Conservation (phyloP, 1,284 basidiomycete species). For the Cystobasidium slooffiae region DNA sequence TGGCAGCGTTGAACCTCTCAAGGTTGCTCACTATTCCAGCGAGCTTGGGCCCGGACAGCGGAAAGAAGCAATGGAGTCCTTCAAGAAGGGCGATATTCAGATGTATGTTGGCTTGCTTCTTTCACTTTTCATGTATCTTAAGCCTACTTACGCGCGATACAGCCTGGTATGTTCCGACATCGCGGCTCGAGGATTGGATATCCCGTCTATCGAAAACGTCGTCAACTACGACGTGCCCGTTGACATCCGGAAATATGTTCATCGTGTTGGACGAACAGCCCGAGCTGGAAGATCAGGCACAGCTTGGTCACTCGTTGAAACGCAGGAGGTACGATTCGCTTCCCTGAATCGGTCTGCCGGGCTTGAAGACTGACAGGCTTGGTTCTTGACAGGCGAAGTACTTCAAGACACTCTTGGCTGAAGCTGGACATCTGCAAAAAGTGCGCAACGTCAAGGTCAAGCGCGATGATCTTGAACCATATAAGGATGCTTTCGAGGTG, state of each 20-base stretch:
- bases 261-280: conserved; percentile 92
- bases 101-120: conserved; percentile 60
- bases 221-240: conserved; percentile 92
- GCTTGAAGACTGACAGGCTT: background rate
- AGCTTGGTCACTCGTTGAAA: conserved; percentile 93
- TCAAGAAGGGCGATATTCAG: conserved; percentile 79
- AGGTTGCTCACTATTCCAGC: conserved; percentile 77
- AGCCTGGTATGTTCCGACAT: conserved; percentile 94
- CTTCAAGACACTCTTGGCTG: conserved; percentile 83
- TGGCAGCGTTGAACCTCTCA: conserved; percentile 48
- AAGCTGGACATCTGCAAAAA: conserved; percentile 71
- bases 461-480: conserved; percentile 66
- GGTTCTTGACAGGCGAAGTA: conserved; percentile 68
- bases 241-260: conserved; percentile 97
- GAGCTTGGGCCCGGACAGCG: conserved; percentile 78
- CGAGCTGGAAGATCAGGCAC: conserved; percentile 83
- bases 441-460: conserved; percentile 74
- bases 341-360: background rate
- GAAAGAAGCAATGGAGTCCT: conserved; percentile 75
- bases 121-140: background rate
- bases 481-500: conserved; percentile 68
- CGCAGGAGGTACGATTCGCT: conserved; percentile 54
- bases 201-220: conserved; percentile 86
- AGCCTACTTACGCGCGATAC: background rate
- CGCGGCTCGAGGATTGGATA: conserved; percentile 94